phyloP scores from a whole-genome alignment of 148 eudicot genomes.

The Silene latifolia region DNA sequence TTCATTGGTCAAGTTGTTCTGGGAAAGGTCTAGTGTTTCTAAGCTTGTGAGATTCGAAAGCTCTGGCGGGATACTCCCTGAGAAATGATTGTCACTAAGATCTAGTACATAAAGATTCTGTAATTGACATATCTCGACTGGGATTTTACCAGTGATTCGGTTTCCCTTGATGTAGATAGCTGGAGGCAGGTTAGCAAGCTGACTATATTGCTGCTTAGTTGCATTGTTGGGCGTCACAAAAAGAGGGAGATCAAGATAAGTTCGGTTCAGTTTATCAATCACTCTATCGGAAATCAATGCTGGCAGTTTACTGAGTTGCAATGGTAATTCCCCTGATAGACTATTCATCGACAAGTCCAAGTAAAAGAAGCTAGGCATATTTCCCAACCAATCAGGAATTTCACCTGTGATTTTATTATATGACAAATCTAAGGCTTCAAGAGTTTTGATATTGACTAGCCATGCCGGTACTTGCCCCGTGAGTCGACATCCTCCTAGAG shows the following conservation, averaged over 20 bases:
- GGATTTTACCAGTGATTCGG: slow-evolving; percentile 58
- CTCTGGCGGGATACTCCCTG: slow-evolving; percentile 63
- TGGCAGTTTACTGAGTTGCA: slow-evolving; percentile 38
- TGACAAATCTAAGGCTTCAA: slow-evolving; percentile 67
- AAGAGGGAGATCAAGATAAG: slow-evolving; percentile 67
- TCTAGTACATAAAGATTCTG: slow-evolving; percentile 55
- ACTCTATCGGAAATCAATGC: slow-evolving; percentile 41
- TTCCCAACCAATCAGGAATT: slow-evolving; percentile 68
- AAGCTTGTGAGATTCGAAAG: slow-evolving; percentile 64
- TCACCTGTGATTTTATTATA: slow-evolving; percentile 50
- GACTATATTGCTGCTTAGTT: slow-evolving; percentile 56
- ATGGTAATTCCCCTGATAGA: slow-evolving; percentile 55
- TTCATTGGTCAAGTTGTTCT: slow-evolving; percentile 59
- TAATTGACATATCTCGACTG: slow-evolving; percentile 55
- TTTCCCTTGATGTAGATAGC: slow-evolving; percentile 56
- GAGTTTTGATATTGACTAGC: slow-evolving; percentile 46
- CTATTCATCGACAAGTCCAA: slow-evolving; percentile 60
- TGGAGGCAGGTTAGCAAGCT: slow-evolving; percentile 65
- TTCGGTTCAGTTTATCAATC: slow-evolving; percentile 32
- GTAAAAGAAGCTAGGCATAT: slow-evolving; percentile 61
- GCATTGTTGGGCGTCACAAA: slow-evolving; percentile 57
- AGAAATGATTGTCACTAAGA: slow-evolving; percentile 58
- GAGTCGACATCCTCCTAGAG: slow-evolving; percentile 54
- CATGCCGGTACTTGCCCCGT: slow-evolving; percentile 65
- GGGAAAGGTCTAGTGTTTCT: slow-evolving; percentile 58